Evolutionary conservation across 2,329 filamentous ascomycete species (phyloP), one percentile per base, ranked within the genome.

Genomic region (Teratosphaeria destructans): DNA sequence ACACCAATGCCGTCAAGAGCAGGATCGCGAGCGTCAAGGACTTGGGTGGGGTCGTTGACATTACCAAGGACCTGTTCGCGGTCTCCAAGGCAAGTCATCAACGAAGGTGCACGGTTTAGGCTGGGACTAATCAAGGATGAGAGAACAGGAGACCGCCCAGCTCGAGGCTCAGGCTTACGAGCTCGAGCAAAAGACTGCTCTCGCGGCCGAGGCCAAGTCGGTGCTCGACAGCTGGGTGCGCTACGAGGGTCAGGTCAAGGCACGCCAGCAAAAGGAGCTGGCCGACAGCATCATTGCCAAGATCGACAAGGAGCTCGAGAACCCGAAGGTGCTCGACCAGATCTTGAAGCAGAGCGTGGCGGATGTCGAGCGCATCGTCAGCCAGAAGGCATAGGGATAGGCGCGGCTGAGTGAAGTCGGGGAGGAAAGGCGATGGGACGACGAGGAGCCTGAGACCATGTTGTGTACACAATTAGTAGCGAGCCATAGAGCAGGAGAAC

Each of bases 141-240:
- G n/a, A n/a, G n/a, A n/a, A 61, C 70, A 95, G 92, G 94, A 99
- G 85, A 99, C 94, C 73, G 95, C 94, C 73, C 82, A 88, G 80
- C 89, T 97, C 68, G 94, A 99, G 85, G 87, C 93, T 68, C 79
- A 97, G 85, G 92, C 91, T 66, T 99, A 88, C 79, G 91, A 97
- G 84, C 86, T 97, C 68, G 91, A 97, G 85, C 94, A 99, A 81
- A 87, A 87, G 81, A 96, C 93, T 63, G 89, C 91, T 70, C 82
- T 99, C 67, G 91, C 91, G 61, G 81, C 85, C 65, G 94, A 99
- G 84, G 93, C 93, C 73, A 99, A 96, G 87, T 73, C 83, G 63
- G 94, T 97, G 61, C 86, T 99, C 66, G 94, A 99, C 77, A 96
- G 91, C 60, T 99, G 94, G 95, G 92, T 97, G 66, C 89, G 94